These are phyloP conservation scores for Nakazawaea peltata DNA, from an alignment of 805 yeast species.

Conservation along the genomic window DNA sequence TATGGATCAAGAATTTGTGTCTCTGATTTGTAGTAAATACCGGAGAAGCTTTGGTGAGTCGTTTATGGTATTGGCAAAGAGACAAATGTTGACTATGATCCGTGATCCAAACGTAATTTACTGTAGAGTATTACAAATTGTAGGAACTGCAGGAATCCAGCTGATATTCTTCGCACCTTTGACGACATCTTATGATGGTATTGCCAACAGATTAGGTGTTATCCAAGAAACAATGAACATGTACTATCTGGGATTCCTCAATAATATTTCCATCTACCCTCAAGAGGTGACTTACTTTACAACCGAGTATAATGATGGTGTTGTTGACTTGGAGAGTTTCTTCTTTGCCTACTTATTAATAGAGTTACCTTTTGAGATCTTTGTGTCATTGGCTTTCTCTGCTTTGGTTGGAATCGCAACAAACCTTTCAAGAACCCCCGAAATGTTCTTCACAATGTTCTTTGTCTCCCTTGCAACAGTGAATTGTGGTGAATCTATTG, in stretches of 20 bases:
- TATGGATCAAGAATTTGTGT: constrained; percentile 1
- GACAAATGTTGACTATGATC: constrained; percentile 34
- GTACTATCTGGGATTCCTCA: constrained; percentile 64
- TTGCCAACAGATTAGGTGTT: constrained; percentile 64
- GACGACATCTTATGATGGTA: constrained; percentile 38
- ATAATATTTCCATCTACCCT: constrained; percentile 62
- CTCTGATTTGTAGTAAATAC: constrained; percentile 1
- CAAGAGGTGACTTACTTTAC: constrained; percentile 56
- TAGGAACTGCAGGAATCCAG: constrained; percentile 55
- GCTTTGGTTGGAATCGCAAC: constrained; percentile 51
- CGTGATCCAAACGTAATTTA: constrained; percentile 51
- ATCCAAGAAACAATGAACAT: constrained; percentile 50
- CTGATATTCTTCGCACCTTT: constrained; percentile 64
- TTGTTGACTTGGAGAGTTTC: constrained; percentile 55
- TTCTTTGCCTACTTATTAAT: constrained; percentile 41
- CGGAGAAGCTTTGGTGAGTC: constrained; percentile 3
- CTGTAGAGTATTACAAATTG: constrained; percentile 58
- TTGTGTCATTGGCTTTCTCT: constrained; percentile 46
- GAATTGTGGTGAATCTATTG: constrained; percentile 67
- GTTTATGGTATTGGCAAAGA: constrained; percentile 17
- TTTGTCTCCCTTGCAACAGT: constrained; percentile 41
- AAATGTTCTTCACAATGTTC: constrained; percentile 52
- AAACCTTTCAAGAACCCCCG: constrained; percentile 59
- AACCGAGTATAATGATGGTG: constrained; percentile 60
- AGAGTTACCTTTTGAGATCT: constrained; percentile 51